phyloP scores from a whole-genome alignment of 2,329 filamentous ascomycete genomes.

The Taxawa tesnikishii region DNA sequence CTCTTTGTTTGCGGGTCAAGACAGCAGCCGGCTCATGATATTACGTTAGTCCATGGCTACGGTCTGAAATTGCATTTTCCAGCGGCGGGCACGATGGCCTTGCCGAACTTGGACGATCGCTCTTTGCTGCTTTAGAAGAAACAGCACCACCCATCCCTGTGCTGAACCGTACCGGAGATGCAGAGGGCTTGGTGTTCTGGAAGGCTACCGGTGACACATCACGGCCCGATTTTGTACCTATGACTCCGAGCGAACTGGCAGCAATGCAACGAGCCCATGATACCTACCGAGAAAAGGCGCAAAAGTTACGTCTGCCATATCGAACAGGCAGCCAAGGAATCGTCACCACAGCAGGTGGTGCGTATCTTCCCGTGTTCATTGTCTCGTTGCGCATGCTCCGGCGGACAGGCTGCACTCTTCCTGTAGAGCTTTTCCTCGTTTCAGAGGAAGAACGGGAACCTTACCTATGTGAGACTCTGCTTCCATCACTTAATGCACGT shows the following conservation, averaged over 20 bases:
- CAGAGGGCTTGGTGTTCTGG: slow-evolving; percentile 3
- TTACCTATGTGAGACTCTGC: slow-evolving; percentile 29
- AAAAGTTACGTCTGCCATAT: slow-evolving; percentile 1
- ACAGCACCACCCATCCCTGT: background rate
- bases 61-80: background rate
- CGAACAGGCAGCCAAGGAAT: slow-evolving; percentile 1
- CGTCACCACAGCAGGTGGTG: slow-evolving; percentile 5
- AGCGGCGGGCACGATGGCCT: background rate
- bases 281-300: background rate
- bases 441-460: slow-evolving; percentile 28
- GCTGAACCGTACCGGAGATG: slow-evolving; percentile 1
- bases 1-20: background rate
- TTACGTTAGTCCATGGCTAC: background rate
- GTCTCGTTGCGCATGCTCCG: slow-evolving; percentile 25
- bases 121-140: background rate
- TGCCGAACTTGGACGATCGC: background rate
- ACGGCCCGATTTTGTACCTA: slow-evolving; percentile 3
- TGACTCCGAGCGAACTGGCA: background rate
- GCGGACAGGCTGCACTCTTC: slow-evolving; percentile 27
- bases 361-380: slow-evolving; percentile 4
- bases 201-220: slow-evolving; percentile 1
- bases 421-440: slow-evolving; percentile 34
- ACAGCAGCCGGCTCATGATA: background rate
- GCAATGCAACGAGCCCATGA: slow-evolving; percentile 2
- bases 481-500: slow-evolving; percentile 28